Evolutionary conservation across 345 rosid genomes (phyloP).

Genomic region (Hibiscus mutabilis): DNA sequence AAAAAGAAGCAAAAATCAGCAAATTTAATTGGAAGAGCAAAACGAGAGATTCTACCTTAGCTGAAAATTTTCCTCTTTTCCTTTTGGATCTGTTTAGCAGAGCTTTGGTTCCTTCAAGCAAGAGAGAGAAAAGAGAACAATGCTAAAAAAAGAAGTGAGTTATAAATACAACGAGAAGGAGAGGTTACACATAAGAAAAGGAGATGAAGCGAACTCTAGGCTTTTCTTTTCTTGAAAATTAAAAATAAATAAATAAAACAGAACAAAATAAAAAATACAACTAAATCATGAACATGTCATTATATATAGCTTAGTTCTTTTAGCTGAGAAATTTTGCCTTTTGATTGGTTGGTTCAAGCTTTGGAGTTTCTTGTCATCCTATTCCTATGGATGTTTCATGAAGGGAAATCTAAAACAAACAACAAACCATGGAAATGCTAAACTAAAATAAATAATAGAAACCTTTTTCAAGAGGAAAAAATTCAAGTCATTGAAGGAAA

Average conservation of each 20-base stretch:
- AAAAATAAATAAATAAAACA: too few species aligned
- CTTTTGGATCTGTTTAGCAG: background rate
- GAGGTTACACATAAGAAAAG: slow-evolving; percentile 24
- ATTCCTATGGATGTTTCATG: background rate
- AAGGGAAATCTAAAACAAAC: background rate
- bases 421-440: background rate
- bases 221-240: background rate
- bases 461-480: background rate
- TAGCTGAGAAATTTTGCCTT: background rate
- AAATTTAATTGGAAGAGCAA: slow-evolving; percentile 1
- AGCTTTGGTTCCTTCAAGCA: slow-evolving; percentile 6
- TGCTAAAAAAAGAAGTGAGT: slow-evolving; percentile 29
- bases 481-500: background rate
- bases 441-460: background rate
- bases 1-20: background rate
- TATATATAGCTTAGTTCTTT: background rate
- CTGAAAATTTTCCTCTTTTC: background rate
- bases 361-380: background rate
- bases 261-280: background rate
- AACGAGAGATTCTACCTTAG: background rate
- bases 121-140: background rate
- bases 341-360: background rate
- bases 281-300: background rate
- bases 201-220: slow-evolving; percentile 8
- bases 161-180: slow-evolving; percentile 2